Percentiles rank a stretch among this genome's conserved stretches.
These are phyloP conservation scores for Thelephora aurantiotincta DNA, from an alignment of 768 basidiomycete species.

Conservation along the genomic window DNA sequence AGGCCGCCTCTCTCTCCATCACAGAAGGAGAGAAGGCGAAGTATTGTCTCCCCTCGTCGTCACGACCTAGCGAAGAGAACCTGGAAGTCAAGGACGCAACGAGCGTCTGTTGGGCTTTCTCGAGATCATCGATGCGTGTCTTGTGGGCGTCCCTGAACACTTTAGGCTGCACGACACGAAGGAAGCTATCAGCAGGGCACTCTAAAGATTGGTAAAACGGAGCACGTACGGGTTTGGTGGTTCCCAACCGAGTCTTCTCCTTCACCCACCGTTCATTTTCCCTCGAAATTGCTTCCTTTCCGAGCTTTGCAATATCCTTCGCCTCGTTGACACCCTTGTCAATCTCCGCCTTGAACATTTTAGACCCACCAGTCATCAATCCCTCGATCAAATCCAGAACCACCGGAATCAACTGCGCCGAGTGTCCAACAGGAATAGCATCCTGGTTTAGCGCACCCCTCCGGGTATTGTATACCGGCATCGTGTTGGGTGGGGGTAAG, in stretches of 20 bases:
- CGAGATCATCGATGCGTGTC: conserved; percentile 31
- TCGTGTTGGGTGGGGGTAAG: conserved; percentile 32
- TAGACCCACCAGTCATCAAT: conserved; percentile 24
- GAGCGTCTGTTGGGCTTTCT: conserved; percentile 40
- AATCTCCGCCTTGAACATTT: conserved; percentile 40
- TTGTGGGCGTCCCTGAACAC: conserved; percentile 34
- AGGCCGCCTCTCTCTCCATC: conserved; percentile 38
- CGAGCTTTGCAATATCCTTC: conserved; percentile 38
- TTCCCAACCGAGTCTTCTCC: conserved; percentile 16
- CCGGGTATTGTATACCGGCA: conserved; percentile 31
- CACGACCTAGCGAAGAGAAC: conserved; percentile 50
- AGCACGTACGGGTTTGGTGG: conserved; percentile 3
- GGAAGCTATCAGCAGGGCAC: background rate
- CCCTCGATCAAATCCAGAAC: conserved; percentile 43
- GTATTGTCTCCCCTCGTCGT: conserved; percentile 52
- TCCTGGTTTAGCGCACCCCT: conserved; percentile 13
- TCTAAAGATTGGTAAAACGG: background rate
- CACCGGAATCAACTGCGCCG: conserved; percentile 58
- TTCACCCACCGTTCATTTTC: conserved; percentile 49
- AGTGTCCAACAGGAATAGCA: conserved; percentile 21
- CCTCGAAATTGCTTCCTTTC: conserved; percentile 35
- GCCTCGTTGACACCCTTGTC: conserved; percentile 41
- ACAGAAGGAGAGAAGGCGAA: conserved; percentile 50
- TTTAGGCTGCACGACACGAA: conserved; percentile 23
- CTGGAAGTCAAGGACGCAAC: conserved; percentile 33